Percentiles rank a stretch among this genome's conserved stretches.
Conservation (phyloP, 2,329 filamentous ascomycete genomes). For the Coniochaeta pulveracea region DNA sequence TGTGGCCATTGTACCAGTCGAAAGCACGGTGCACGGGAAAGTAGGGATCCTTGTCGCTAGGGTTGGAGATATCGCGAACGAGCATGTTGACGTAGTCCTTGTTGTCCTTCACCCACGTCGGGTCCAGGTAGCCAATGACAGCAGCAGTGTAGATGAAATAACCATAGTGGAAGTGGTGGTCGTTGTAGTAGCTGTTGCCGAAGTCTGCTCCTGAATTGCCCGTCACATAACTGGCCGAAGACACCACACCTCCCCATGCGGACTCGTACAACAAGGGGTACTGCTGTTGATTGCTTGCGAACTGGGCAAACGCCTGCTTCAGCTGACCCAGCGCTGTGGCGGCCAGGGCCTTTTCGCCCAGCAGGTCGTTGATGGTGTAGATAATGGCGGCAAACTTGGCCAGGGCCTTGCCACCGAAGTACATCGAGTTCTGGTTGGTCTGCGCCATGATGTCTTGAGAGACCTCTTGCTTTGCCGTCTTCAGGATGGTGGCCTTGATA, state of each 20-base stretch:
- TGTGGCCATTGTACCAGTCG: conserved; percentile 93
- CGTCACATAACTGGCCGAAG: conserved; percentile 59
- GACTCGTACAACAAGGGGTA: conserved; percentile 54
- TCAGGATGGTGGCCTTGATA: conserved; percentile 47
- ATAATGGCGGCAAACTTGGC: conserved; percentile 66
- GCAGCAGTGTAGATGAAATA: conserved; percentile 86
- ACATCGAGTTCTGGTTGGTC: conserved; percentile 74
- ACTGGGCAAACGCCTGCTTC: conserved; percentile 55
- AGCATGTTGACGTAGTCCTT: conserved; percentile 73
- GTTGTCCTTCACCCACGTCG: conserved; percentile 61
- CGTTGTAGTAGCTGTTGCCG: conserved; percentile 79
- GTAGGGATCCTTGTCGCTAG: conserved; percentile 54
- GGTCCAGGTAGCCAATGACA: conserved; percentile 69
- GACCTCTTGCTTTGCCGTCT: conserved; percentile 60
- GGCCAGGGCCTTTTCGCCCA: conserved; percentile 45
- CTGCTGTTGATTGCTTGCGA: conserved; percentile 56
- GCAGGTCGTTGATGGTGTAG: conserved; percentile 52
- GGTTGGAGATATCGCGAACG: conserved; percentile 74
- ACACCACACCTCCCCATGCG: conserved; percentile 73
- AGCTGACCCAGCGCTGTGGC: conserved; percentile 47
- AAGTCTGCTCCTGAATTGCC: conserved; percentile 68
- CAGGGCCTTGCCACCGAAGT: conserved; percentile 78
- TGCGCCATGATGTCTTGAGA: conserved; percentile 64
- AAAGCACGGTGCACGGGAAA: conserved; percentile 80
- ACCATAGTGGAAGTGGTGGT: conserved; percentile 68